Evolutionary conservation across 805 yeast genomes (phyloP), one percentile per base, ranked within the genome.

Genomic region (Middelhovenomyces tepae): DNA sequence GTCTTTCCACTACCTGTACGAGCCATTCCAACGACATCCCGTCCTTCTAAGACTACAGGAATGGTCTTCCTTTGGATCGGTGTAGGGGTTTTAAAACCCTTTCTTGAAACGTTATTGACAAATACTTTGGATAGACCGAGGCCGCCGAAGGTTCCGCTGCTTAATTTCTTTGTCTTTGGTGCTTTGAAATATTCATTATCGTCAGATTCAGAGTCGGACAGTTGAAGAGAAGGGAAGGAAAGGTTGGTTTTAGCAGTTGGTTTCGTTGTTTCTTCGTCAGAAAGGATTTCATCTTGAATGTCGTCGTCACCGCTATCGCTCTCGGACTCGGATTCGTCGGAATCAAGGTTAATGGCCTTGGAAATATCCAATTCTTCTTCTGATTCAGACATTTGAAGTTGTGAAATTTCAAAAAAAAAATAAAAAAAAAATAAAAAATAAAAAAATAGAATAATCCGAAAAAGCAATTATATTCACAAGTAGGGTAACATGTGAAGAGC

Each of bases 21-120:
- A 10, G 99, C 99, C 99, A 91, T 91, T 53, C 96, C 99, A 10
- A 91, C 98, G 26, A 91, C 94, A 60, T 91, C 98, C 51, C 93
- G 69, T 35, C 75, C 80, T 29, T 81, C 84, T 63, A 91, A 64
- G 38, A 91, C 78, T 35, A 86, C 65, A 0, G 98, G 98, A 38
- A 91, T 83, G 2, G 98, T 79, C 54, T 89, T 91, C 44, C 98
- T 70, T 61, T 91, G 99, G 56, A 91, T 91, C 1, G 99, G 99
- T 0, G 99, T 91, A 9, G 99, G 99, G 45, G 81, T 91, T 45
- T 75, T 79, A 62, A 76, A 91, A 0, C 99, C 99, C 52, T 85
- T 87, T 40, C 75, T 77, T 36, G 72, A 53, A 35, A 91, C 78
- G 48, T 85, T 89, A 15, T 66, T 58, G 38, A 86, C 52, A 4